Evolutionary conservation across 202 grass and related monocot species (phyloP), one percentile per base, ranked within the genome.

Genomic region (Brachypodium distachyon): DNA sequence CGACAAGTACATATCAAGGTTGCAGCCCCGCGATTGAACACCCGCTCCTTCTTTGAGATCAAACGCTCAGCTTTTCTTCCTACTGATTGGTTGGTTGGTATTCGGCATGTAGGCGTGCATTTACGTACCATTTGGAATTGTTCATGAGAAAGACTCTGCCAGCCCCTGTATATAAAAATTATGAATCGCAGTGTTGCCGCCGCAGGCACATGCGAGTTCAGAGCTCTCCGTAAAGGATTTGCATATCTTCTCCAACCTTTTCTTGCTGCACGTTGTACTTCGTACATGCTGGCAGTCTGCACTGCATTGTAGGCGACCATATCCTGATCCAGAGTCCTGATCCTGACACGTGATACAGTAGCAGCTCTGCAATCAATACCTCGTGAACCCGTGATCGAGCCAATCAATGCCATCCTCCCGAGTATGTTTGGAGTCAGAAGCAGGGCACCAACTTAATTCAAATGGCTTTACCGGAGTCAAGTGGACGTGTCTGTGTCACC

Each of bases 1-100:
- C 4, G 90, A 90, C 81, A 85, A 90, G 50, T 93, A 93, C 62
- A 90, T 93, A 50, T 69, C 81, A 39, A 79, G 84, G 70, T 7
- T 90, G 64, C 74, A 80, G 59, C 73, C 74, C 17, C 14, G 38
- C 5, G 87, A 90, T n/a, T 82, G 14, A 77, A 18, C 13, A 1
- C 22, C 23, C 2, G 16, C 5, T 0, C 61, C 12, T 72, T 48
- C 0, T 26, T 44, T 1, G 23, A 4, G 19, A 40, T 25, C 14
- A 44, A 56, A 60, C 21, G 6, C 3, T 23, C 14, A 3, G 49
- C n/a, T 54, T n/a, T n/a, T 16, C 44, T 51, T 76, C 9, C 21
- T 43, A 16, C 18, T 44, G 18, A 17, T 61, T 46, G 25, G 47
- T 25, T 69, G 28, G 33, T 44, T 70, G 52, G 27, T 61, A 12